These are phyloP conservation scores for Phytophthora boehmeriae DNA, from an alignment of 352 stramenopile genomes.

Conservation along the genomic window DNA sequence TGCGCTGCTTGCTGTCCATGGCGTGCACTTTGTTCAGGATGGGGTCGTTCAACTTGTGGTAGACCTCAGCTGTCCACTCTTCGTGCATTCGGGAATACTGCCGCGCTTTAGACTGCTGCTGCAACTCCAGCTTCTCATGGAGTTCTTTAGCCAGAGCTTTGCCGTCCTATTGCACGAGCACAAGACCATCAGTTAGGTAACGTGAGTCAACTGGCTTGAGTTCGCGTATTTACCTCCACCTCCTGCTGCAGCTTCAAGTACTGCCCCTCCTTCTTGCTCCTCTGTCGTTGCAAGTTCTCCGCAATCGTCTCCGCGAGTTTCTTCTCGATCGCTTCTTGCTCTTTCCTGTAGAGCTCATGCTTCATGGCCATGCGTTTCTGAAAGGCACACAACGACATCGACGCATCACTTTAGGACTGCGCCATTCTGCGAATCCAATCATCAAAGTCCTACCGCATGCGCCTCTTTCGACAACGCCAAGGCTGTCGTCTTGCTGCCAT, in stretches of 20 bases:
- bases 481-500: constrained; percentile 32
- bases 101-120: constrained; percentile 63
- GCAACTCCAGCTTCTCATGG: constrained; percentile 62
- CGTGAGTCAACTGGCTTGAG: neutral
- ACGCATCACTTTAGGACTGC: neutral
- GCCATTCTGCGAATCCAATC: neutral
- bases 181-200: neutral
- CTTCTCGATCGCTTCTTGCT: constrained; percentile 65
- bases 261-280: constrained; percentile 67
- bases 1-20: constrained; percentile 62
- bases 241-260: constrained; percentile 74
- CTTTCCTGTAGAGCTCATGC: constrained; percentile 73
- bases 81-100: constrained; percentile 78
- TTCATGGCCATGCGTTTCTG: constrained; percentile 79
- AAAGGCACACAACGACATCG: neutral
- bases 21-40: constrained; percentile 56
- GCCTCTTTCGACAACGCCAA: constrained; percentile 67
- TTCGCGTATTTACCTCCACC: constrained; percentile 48
- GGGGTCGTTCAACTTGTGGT: constrained; percentile 74
- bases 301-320: constrained; percentile 69
- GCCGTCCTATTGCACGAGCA: constrained; percentile 37
- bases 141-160: constrained; percentile 68
- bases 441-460: constrained; percentile 34
- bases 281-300: constrained; percentile 68
- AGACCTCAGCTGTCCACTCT: constrained; percentile 70